Percentiles rank a stretch among this genome's conserved stretches.
These are phyloP conservation scores for Neophaeococcomyces aloes DNA, from an alignment of 2,329 filamentous ascomycete species.

Conservation along the genomic window DNA sequence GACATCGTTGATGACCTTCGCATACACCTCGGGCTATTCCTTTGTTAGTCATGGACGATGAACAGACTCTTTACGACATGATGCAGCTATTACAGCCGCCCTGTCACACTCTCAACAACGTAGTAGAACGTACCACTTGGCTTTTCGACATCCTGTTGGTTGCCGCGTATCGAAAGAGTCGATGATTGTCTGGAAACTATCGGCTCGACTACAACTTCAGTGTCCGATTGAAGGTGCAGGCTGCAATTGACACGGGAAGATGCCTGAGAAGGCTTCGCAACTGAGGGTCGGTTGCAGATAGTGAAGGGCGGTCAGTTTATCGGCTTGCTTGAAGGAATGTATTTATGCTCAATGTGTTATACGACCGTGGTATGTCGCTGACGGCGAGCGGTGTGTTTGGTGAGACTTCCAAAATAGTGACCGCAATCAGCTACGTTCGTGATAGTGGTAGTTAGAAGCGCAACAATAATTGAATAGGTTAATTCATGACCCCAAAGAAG, in stretches of 20 bases:
- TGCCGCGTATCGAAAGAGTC: background rate
- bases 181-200: background rate
- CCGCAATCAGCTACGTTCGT: background rate
- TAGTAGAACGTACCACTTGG: conserved; percentile 17
- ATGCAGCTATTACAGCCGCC: too few species aligned
- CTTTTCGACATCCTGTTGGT: conserved; percentile 17
- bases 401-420: background rate
- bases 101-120: background rate
- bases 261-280: background rate
- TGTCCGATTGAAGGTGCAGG: too few species aligned
- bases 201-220: too few species aligned
- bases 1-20: conserved; percentile 85
- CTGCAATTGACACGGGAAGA: background rate
- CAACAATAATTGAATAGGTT: conserved; percentile 11
- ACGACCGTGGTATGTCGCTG: background rate
- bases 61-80: too few species aligned
- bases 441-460: conserved; percentile 12
- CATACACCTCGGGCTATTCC: conserved; percentile 64
- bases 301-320: background rate
- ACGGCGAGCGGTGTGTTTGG: background rate
- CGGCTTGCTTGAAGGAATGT: background rate
- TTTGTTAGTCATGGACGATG: background rate
- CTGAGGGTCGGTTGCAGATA: background rate
- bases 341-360: background rate
- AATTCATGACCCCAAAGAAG: conserved; percentile 12